Evolutionary conservation across 306 rosid species (phyloP).

Genomic region (Lathyrus oleraceus): DNA sequence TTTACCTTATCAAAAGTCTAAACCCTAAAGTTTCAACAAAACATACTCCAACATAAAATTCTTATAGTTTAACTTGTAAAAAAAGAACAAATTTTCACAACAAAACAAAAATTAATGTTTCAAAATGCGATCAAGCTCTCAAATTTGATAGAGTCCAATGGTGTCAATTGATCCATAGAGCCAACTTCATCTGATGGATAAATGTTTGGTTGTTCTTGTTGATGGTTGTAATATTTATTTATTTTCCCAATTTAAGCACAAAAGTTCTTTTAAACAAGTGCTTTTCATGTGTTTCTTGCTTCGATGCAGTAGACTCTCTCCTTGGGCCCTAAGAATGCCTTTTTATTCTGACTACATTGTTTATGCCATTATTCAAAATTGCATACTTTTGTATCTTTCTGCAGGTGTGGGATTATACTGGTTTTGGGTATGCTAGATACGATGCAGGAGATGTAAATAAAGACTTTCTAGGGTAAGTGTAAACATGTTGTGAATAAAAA

Average conservation of each 20-base stretch:
- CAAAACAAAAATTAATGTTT: neutral
- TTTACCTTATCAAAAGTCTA: neutral
- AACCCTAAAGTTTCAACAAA: neutral
- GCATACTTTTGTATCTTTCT: constrained; percentile 23
- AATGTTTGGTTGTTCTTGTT: neutral
- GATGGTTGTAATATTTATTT: constrained; percentile 11
- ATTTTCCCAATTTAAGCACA: neutral
- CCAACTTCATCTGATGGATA: neutral
- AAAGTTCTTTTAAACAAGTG: neutral
- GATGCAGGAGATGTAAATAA: constrained; percentile 77
- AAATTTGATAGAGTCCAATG: neutral
- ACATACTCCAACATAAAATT: neutral
- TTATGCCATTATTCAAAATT: constrained; percentile 12
- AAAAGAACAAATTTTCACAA: neutral
- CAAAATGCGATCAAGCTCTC: neutral
- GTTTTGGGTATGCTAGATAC: constrained; percentile 83
- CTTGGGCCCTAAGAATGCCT: neutral
- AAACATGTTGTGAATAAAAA: constrained; percentile 20
- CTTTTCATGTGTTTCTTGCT: constrained; percentile 1
- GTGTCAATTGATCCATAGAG: constrained; percentile 6
- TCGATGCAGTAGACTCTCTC: neutral
- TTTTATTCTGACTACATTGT: neutral
- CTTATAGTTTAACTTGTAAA: neutral
- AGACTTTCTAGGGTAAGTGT: constrained; percentile 80
- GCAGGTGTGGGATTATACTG: constrained; percentile 97